Conservation (phyloP, 345 rosid species). For the Gossypium bickii region DNA sequence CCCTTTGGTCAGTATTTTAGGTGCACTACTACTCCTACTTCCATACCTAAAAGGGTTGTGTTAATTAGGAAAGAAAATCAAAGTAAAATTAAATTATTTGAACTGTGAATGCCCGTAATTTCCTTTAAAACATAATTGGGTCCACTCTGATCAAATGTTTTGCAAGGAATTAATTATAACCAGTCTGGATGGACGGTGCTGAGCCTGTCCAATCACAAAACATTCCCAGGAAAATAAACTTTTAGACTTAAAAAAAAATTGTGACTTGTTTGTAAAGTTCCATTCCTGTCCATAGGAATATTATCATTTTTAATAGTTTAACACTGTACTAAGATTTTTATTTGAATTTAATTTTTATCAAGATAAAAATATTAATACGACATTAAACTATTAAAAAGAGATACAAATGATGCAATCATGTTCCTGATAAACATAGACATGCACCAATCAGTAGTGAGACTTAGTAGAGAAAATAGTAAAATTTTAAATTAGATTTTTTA, state of each 20-base stretch:
- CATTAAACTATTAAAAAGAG: too few species aligned
- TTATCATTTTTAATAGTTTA: too few species aligned
- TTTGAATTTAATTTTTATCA: rapidly evolving
- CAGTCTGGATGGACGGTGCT: too few species aligned
- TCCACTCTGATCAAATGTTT: too few species aligned
- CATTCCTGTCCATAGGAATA: too few species aligned
- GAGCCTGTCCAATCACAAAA: too few species aligned
- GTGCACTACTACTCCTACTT: background rate
- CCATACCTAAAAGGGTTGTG: background rate
- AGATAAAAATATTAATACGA: too few species aligned
- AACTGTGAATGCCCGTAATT: background rate
- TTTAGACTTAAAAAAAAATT: background rate
- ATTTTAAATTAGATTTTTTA: too few species aligned
- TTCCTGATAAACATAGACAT: too few species aligned
- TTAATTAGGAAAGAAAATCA: background rate
- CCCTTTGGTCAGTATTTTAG: background rate
- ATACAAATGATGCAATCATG: too few species aligned
- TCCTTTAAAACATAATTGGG: background rate
- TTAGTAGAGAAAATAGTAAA: too few species aligned
- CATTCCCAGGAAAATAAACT: background rate
- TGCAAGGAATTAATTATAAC: background rate
- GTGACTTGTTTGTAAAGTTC: too few species aligned
- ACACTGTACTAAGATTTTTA: rapidly evolving
- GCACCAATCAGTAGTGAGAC: rapidly evolving
- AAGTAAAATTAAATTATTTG: background rate